phyloP scores from a whole-genome alignment of 1,284 basidiomycete genomes.

The Rhodotorula sp. region DNA sequence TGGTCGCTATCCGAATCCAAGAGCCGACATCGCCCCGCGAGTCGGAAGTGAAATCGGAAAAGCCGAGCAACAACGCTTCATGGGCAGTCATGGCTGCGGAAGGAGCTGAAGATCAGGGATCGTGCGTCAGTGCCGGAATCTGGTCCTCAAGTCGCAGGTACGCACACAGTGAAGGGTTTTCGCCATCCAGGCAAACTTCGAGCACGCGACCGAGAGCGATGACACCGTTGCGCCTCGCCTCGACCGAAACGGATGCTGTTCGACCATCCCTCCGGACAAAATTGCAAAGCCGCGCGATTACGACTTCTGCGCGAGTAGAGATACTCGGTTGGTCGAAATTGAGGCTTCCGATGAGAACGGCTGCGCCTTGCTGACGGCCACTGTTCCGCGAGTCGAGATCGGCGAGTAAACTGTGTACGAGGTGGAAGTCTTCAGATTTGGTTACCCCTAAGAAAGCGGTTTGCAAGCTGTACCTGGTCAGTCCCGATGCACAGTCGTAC shows the following conservation, averaged over 20 bases:
- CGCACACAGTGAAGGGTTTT: neutral
- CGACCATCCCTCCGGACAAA: slow-evolving; percentile 22
- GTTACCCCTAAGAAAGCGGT: neutral
- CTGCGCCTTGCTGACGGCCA: slow-evolving; percentile 18
- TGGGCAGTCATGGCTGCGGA: slow-evolving; percentile 12
- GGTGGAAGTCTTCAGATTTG: neutral
- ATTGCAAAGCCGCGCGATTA: slow-evolving; percentile 16
- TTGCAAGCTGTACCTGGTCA: slow-evolving; percentile 64
- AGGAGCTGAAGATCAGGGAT: no score
- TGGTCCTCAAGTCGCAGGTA: neutral
- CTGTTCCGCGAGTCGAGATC: slow-evolving; percentile 16
- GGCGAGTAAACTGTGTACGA: slow-evolving; percentile 11
- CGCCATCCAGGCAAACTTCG: neutral
- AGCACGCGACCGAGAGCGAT: slow-evolving; percentile 33
- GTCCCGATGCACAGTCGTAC: slow-evolving; percentile 61
- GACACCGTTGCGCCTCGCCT: slow-evolving; percentile 42
- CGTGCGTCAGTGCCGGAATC: neutral
- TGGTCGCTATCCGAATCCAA: slow-evolving; percentile 72
- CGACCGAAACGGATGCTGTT: slow-evolving; percentile 30
- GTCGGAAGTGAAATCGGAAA: slow-evolving; percentile 88
- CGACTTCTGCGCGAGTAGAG: neutral
- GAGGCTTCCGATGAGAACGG: slow-evolving; percentile 15
- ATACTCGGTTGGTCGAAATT: slow-evolving; percentile 1
- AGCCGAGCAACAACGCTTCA: slow-evolving; percentile 57
- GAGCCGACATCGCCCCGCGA: slow-evolving; percentile 96